Evolutionary conservation across 345 rosid species (phyloP).

Genomic region (Hypericum perforatum): DNA sequence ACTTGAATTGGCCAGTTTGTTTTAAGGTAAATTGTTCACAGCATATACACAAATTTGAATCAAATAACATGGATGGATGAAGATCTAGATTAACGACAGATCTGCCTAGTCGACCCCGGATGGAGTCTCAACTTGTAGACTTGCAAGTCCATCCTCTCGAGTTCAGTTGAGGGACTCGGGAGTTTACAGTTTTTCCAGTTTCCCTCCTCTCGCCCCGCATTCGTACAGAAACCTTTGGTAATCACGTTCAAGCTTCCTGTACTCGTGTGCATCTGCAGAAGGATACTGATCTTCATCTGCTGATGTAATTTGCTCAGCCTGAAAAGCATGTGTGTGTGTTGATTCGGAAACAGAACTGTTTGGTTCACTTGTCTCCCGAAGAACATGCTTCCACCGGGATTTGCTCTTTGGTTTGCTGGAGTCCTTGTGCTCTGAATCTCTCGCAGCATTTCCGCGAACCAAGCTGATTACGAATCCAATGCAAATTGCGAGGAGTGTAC

Average conservation of each 20-base stretch:
- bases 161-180: no score
- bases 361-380: constrained; percentile 15
- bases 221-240: constrained; percentile 30
- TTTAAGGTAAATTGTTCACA: no score
- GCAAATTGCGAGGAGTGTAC: constrained; percentile 31
- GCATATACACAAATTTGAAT: no score
- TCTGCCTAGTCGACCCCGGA: no score
- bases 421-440: constrained; percentile 2
- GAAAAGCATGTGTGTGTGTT: neutral
- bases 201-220: constrained; percentile 29
- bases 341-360: constrained; percentile 12
- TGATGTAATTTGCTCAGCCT: constrained; percentile 8
- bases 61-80: no score
- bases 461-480: constrained; percentile 26
- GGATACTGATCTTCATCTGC: constrained; percentile 16
- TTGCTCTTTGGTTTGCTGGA: constrained; percentile 7
- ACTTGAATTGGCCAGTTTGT: no score
- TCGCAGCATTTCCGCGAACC: constrained; percentile 14
- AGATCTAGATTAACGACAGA: no score
- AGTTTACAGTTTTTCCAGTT: constrained; percentile 10
- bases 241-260: constrained; percentile 24
- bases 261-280: constrained; percentile 13
- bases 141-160: no score
- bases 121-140: no score
- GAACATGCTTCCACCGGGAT: constrained; percentile 29